Evolutionary conservation across 495 filamentous ascomycete species (phyloP).

Genomic region (Penicillium macrosclerotiorum): DNA sequence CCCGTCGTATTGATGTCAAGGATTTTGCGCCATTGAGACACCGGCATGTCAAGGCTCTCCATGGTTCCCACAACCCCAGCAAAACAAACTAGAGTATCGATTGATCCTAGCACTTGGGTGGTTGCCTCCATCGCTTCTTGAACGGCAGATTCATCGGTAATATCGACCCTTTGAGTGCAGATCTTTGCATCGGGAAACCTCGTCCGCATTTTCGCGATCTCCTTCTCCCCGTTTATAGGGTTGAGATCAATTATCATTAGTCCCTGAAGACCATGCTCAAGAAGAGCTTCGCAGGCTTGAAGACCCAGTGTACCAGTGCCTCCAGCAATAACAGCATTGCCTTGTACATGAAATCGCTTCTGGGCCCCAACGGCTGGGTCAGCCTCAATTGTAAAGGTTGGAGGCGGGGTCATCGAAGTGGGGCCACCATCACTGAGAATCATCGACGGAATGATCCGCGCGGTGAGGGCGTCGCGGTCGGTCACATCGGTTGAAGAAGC

Average conservation of each 20-base stretch:
- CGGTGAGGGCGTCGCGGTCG: conserved; percentile 48
- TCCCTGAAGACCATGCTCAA: conserved; percentile 66
- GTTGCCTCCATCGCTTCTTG: conserved; percentile 38
- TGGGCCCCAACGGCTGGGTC: conserved; percentile 46
- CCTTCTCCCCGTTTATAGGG: conserved; percentile 34
- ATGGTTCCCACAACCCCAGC: conserved; percentile 64
- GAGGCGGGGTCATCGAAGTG: conserved; percentile 49
- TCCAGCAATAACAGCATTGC: conserved; percentile 68
- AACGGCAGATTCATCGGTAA: conserved; percentile 56
- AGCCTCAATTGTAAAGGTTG: conserved; percentile 38
- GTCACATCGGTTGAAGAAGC: conserved; percentile 1
- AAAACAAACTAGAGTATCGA: conserved; percentile 63
- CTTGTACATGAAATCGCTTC: conserved; percentile 58
- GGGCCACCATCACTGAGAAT: conserved; percentile 49
- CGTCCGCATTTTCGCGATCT: conserved; percentile 39
- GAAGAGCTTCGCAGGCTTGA: conserved; percentile 56
- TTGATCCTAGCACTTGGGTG: conserved; percentile 44
- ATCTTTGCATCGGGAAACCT: conserved; percentile 57
- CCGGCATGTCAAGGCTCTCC: conserved; percentile 54
- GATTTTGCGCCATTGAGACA: conserved; percentile 54
- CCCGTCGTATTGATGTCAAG: conserved; percentile 70
- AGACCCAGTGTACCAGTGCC: conserved; percentile 68
- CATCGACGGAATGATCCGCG: conserved; percentile 61
- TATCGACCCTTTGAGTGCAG: conserved; percentile 48
- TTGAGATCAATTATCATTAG: conserved; percentile 64